Conservation (phyloP, 176 grass and related monocot genomes). For the Luzula sylvatica region DNA sequence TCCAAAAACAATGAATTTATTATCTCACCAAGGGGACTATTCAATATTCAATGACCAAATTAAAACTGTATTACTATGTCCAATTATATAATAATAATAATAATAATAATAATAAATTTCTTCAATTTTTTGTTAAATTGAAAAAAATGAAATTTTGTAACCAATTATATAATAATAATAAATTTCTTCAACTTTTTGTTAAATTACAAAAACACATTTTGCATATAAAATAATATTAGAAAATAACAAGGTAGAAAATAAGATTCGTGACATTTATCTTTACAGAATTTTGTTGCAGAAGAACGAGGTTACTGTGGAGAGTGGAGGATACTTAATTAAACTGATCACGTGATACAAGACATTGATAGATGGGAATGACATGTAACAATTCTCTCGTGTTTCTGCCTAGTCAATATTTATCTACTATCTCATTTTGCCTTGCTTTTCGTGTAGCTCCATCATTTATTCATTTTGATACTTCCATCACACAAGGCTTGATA, state of each 20-base stretch:
- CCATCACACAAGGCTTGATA: too few relatives aligned
- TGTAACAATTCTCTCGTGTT: not conserved
- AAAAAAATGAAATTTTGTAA: too few relatives aligned
- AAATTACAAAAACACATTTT: conserved; percentile 5
- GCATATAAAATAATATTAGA: not conserved
- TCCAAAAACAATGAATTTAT: too few relatives aligned
- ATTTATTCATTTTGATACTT: too few relatives aligned
- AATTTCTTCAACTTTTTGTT: too few relatives aligned
- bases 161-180: too few relatives aligned
- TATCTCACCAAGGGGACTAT: too few relatives aligned
- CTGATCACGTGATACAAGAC: conserved; percentile 2
- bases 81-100: too few relatives aligned
- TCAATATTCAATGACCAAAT: too few relatives aligned
- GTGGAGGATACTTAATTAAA: not conserved
- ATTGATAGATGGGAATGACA: not conserved
- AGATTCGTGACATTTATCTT: not conserved
- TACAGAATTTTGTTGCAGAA: not conserved
- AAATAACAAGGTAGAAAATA: not conserved
- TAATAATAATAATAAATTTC: too few relatives aligned
- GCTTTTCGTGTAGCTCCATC: not conserved
- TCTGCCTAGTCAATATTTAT: not conserved
- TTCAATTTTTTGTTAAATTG: too few relatives aligned
- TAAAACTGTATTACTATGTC: too few relatives aligned
- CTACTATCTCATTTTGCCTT: not conserved
- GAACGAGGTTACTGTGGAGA: not conserved